Conservation (phyloP, 2,329 filamentous ascomycete genomes). For the Hypoxylon sp. region DNA sequence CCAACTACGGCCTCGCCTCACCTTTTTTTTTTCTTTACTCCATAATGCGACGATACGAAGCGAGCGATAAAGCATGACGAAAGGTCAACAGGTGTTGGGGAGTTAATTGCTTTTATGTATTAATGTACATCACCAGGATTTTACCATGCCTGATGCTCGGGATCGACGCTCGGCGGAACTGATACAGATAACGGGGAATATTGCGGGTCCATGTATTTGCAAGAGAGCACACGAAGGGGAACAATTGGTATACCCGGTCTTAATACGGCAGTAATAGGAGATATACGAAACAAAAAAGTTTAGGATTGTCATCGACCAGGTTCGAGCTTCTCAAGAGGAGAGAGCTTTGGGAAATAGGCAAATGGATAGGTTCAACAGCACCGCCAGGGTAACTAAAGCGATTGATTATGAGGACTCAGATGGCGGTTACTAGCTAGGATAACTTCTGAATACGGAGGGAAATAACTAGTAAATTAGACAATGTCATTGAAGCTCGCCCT, state of each 20-base stretch:
- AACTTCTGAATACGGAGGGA: constrained; percentile 1
- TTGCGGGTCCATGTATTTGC: constrained; percentile 25
- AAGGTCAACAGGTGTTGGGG: constrained; percentile 43
- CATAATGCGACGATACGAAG: constrained; percentile 26
- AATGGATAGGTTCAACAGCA: constrained; percentile 9
- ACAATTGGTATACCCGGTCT: constrained; percentile 31
- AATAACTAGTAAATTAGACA: constrained; percentile 2
- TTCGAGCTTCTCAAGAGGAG: constrained; percentile 15
- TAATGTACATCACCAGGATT: constrained; percentile 27
- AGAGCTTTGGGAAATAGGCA: constrained; percentile 9
- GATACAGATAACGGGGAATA: constrained; percentile 32
- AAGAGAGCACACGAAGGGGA: constrained; percentile 35
- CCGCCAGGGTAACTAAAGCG: constrained; percentile 6
- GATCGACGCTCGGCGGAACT: constrained; percentile 32
- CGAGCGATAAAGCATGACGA: constrained; percentile 44
- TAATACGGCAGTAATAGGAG: constrained; percentile 23
- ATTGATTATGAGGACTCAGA: constrained; percentile 14
- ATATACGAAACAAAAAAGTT: constrained; percentile 14
- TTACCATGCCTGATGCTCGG: constrained; percentile 25
- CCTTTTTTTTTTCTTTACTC: constrained; percentile 2
- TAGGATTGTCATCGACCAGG: constrained; percentile 16
- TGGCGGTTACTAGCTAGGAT: constrained; percentile 11
- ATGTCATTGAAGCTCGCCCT: constrained; percentile 22
- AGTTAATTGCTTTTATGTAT: constrained; percentile 24
- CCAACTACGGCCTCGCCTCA: constrained; percentile 25